A percentile compares a stretch with the other conserved stretches of the same genome.
Conservation (phyloP, 1,284 basidiomycete species). For the Sanghuangporus sanghuang region DNA sequence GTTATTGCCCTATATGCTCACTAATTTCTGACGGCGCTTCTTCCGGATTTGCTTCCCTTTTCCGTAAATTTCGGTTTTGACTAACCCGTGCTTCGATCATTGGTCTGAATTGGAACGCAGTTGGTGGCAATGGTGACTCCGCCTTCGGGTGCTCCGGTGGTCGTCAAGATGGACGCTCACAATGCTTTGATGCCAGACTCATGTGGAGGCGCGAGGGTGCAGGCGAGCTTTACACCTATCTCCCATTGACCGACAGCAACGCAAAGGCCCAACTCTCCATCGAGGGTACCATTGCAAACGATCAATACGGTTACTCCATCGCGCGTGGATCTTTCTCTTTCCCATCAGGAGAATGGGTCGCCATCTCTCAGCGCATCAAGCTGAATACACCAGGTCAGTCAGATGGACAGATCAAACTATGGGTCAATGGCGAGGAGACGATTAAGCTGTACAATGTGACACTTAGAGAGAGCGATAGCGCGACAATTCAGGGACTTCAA, state of each 20-base stretch:
- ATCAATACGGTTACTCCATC: conserved; percentile 26
- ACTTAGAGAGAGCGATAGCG: conserved; percentile 19
- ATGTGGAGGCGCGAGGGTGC: conserved; percentile 32
- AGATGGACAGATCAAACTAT: conserved; percentile 22
- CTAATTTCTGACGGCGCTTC: background rate
- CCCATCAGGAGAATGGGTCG: conserved; percentile 30
- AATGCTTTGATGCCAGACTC: conserved; percentile 20
- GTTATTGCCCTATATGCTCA: background rate
- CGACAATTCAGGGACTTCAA: conserved; percentile 24
- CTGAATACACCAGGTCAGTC: conserved; percentile 33
- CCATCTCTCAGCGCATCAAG: conserved; percentile 33
- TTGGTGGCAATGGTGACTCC: conserved; percentile 43
- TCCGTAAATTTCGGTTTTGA: background rate
- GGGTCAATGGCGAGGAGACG: conserved; percentile 24
- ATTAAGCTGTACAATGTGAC: conserved; percentile 21
- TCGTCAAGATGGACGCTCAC: conserved; percentile 30
- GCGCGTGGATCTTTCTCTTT: conserved; percentile 25
- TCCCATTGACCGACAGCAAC: conserved; percentile 30
- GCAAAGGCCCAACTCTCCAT: conserved; percentile 13
- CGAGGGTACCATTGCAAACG: conserved; percentile 23
- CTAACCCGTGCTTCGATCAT: background rate
- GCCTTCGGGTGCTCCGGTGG: conserved; percentile 49
- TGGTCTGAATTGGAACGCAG: conserved; percentile 24
- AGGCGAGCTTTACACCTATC: conserved; percentile 59
- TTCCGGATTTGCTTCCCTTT: background rate